Evolutionary conservation across 805 yeast genomes (phyloP), one percentile per base, ranked within the genome.

Genomic region (Yamadazyma nakazawae): DNA sequence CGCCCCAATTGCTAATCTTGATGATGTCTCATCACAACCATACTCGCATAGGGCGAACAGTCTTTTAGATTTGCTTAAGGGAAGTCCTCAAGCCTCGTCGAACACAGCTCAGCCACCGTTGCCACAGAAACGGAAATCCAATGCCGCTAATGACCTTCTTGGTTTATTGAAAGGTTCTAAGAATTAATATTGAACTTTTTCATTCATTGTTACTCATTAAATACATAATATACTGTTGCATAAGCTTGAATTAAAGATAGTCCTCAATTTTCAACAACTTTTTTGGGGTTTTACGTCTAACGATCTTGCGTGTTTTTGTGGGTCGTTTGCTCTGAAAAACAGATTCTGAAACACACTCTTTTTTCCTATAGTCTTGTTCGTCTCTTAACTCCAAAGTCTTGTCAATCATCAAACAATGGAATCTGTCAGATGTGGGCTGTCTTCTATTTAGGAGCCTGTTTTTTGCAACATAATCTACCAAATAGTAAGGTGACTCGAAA

Each of bases 141-240:
- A 52, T 43, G 49, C 67, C 16, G 61, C 61, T 8, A 54, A 47
- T 19, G 61, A 55, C 37, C 50, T 60, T 25, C 53, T 62, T n/a
- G 53, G 49, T 45, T 41, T 62, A 21, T 51, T 60, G 5, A 60
- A 52, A 37, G 56, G 59, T 26, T 51, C 34, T 32, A 40, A 39
- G 34, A 35, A 53, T 17, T 37, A 32, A 13, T 30, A 34, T 17
- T 42, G 14, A 13, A 13, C n/a, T n/a, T 25, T 10, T n/a, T n/a
- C n/a, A n/a, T n/a, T 21, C 21, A 41, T 13, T 3, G 9, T 28
- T 28, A 13, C 32, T 28, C 12, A 28, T 28, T 12, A 28, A 5
- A 11, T 28, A 13, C n/a, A 28, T 28, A 28, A 3, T 4, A 11
- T 42, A 25, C 34, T 35, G 24, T 28, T 25, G 36, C 17, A 11